A percentile compares a stretch with the other conserved stretches of the same genome.
Conservation (phyloP, 129 eudicot species). For the Artemisia tridentata region DNA sequence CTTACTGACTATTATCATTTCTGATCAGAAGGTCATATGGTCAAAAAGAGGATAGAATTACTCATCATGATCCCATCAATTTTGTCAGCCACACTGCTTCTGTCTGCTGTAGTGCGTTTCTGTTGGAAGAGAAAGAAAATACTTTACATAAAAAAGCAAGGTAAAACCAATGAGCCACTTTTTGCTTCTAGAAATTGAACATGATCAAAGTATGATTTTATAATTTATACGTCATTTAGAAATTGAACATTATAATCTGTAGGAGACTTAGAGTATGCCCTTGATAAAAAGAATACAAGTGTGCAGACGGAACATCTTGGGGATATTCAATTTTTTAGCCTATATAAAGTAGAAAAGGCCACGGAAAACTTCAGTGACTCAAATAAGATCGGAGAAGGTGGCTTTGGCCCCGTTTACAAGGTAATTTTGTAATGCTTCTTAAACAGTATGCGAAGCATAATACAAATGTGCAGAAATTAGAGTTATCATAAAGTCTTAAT, state of each 20-base stretch:
- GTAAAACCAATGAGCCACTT: not conserved
- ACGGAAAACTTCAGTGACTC: conserved; percentile 11
- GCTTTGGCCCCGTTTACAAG: conserved; percentile 33
- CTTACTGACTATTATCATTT: not conserved
- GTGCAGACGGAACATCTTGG: conserved; percentile 1
- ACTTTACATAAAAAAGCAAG: not conserved
- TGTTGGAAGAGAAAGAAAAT: not conserved
- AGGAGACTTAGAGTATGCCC: not conserved
- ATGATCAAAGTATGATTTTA: not conserved
- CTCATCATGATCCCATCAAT: conserved; percentile 1
- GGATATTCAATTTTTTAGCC: not conserved
- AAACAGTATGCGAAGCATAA: not conserved
- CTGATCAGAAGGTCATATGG: no score
- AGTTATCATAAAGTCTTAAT: not conserved
- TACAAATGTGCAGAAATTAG: not conserved
- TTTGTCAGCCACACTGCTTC: not conserved
- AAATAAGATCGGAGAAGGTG: conserved; percentile 32
- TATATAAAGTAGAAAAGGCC: conserved; percentile 12
- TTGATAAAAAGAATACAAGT: conserved; percentile 12
- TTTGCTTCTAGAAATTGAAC: not conserved
- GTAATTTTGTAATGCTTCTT: conserved; percentile 5
- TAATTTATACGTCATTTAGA: not conserved
- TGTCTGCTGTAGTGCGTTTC: not conserved
- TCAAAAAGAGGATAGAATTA: not conserved
- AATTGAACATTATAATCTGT: not conserved